Evolutionary conservation across 768 basidiomycete species (phyloP).

Genomic region (Collybia nuda): DNA sequence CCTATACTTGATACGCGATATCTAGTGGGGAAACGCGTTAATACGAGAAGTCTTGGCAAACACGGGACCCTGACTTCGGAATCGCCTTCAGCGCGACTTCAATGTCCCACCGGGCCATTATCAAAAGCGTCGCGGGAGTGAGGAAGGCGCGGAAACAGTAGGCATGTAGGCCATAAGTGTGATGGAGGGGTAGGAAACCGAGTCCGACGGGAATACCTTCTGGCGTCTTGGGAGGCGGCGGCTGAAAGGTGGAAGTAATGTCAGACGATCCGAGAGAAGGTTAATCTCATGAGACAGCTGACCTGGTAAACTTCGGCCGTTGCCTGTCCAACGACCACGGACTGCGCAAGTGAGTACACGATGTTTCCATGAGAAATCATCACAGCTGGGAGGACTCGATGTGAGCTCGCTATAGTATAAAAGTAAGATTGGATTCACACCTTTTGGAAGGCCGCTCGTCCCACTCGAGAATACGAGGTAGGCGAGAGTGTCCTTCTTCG

Average conservation of each 20-base stretch:
- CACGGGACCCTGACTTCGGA: conserved; percentile 47
- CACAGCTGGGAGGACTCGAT: conserved; percentile 45
- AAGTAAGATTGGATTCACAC: conserved; percentile 4
- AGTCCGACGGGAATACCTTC: conserved; percentile 48
- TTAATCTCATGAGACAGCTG: conserved; percentile 12
- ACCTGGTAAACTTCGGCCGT: conserved; percentile 37
- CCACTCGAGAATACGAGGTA: conserved; percentile 23
- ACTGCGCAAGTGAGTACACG: conserved; percentile 41
- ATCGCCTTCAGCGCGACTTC: conserved; percentile 51
- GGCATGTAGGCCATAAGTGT: conserved; percentile 61
- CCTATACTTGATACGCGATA: conserved; percentile 49
- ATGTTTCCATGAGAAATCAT: conserved; percentile 74
- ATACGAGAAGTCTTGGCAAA: neutral
- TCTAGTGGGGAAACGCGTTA: conserved; percentile 28
- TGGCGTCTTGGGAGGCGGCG: conserved; percentile 36
- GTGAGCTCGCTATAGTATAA: neutral
- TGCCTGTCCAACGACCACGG: conserved; percentile 26
- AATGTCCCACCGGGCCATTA: conserved; percentile 64
- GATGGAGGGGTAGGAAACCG: conserved; percentile 67
- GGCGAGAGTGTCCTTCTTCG: conserved; percentile 16
- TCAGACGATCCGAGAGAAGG: neutral
- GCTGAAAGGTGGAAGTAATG: conserved; percentile 22
- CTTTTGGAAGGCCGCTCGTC: conserved; percentile 22
- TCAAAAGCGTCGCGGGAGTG: conserved; percentile 43
- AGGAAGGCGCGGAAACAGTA: conserved; percentile 50